Percentiles rank a stretch among this genome's conserved stretches.
Evolutionary conservation across 805 yeast species (phyloP).

Genomic region (Candida silvicultrix): DNA sequence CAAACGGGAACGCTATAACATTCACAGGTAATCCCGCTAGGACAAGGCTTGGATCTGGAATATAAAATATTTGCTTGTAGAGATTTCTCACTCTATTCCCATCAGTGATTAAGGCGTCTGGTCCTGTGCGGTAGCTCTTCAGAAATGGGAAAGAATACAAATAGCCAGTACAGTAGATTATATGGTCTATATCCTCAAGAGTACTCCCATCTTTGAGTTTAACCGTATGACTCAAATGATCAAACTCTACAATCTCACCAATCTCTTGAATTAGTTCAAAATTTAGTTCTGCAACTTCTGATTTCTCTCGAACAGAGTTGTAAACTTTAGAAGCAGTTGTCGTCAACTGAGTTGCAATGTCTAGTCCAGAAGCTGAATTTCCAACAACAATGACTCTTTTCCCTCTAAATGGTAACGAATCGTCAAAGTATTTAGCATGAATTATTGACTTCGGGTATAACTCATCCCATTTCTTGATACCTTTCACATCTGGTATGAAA

Average conservation of each 20-base stretch:
- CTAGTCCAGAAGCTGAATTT: constrained; percentile 65
- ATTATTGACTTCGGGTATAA: constrained; percentile 35
- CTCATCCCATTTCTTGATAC: constrained; percentile 38
- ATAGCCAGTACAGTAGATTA: constrained; percentile 71
- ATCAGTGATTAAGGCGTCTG: constrained; percentile 26
- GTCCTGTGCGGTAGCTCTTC: constrained; percentile 13
- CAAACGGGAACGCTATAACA: constrained; percentile 48
- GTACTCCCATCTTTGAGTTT: constrained; percentile 38
- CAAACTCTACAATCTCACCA: constrained; percentile 30
- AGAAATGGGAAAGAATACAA: constrained; percentile 54
- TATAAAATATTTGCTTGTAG: constrained; percentile 49
- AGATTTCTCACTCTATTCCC: constrained; percentile 42
- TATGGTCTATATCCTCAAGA: constrained; percentile 38
- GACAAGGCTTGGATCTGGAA: constrained; percentile 51
- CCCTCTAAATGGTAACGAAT: constrained; percentile 29
- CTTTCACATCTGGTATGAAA: constrained; percentile 41
- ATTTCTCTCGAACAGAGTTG: constrained; percentile 40
- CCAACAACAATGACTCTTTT: constrained; percentile 52
- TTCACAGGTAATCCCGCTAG: constrained; percentile 51
- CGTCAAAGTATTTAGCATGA: constrained; percentile 49
- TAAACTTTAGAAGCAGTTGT: constrained; percentile 30
- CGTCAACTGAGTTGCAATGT: constrained; percentile 51
- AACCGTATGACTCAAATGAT: constrained; percentile 23
- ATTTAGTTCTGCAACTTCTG: constrained; percentile 21
- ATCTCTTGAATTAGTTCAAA: constrained; percentile 30